A percentile compares a stretch with the other conserved stretches of the same genome.
Evolutionary conservation across 1,139 yeast genomes (phyloP).

Genomic region (Geotrichum phurueaensis): DNA sequence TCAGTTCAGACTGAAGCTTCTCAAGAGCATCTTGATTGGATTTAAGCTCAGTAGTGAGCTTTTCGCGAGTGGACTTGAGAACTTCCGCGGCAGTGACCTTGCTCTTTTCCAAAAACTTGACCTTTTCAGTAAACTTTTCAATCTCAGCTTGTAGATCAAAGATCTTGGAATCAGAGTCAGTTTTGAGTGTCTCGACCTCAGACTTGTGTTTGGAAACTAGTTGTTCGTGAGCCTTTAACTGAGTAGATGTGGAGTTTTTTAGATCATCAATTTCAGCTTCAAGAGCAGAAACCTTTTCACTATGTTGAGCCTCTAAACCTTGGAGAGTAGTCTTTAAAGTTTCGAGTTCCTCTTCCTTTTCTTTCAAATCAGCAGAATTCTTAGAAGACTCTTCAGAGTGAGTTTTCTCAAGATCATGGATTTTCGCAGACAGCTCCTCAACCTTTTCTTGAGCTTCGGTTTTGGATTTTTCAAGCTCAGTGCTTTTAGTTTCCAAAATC

Average conservation of each 20-base stretch:
- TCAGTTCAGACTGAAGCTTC: conserved; percentile 10
- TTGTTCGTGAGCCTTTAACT: neutral
- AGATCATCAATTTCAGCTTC: conserved; percentile 14
- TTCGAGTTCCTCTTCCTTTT: conserved; percentile 12
- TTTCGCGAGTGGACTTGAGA: conserved; percentile 10
- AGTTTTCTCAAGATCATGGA: conserved; percentile 29
- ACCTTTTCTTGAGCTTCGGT: conserved; percentile 8
- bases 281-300: neutral
- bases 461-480: conserved; percentile 4
- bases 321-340: conserved; percentile 1
- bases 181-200: conserved; percentile 1
- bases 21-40: conserved; percentile 15
- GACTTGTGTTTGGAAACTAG: conserved; percentile 2
- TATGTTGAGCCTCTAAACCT: neutral
- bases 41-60: conserved; percentile 14
- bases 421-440: conserved; percentile 8
- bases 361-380: conserved; percentile 9
- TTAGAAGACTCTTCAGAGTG: conserved; percentile 24
- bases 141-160: conserved; percentile 11
- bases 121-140: conserved; percentile 8
- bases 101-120: conserved; percentile 6
- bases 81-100: conserved; percentile 10
- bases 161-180: neutral
- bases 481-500: neutral
- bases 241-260: neutral